phyloP scores from a whole-genome alignment of 768 basidiomycete species.

The Suillus occidentalis region DNA sequence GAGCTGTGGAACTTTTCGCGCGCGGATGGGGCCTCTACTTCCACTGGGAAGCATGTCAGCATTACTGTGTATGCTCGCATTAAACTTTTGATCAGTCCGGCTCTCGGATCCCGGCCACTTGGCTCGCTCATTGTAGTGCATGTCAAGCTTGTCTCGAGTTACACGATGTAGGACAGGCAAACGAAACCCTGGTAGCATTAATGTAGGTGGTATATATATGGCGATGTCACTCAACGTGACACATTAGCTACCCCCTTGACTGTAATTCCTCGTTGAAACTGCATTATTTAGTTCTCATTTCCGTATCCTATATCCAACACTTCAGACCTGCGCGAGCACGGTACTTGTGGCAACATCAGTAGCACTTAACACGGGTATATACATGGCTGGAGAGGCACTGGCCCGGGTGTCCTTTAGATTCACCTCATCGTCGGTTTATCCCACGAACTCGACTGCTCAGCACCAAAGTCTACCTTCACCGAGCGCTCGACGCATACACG shows the following conservation, averaged over 20 bases:
- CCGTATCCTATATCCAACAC: not conserved
- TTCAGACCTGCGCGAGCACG: not conserved
- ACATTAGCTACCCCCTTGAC: not conserved
- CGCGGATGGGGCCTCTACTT: not conserved
- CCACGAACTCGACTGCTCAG: constrained; percentile 15
- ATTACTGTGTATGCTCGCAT: not conserved
- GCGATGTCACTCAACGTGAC: not conserved
- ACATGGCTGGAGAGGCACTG: not conserved
- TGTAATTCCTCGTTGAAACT: not conserved
- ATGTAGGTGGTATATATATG: not conserved
- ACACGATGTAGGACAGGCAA: constrained; percentile 61
- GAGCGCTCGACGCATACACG: constrained; percentile 31
- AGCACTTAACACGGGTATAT: not conserved
- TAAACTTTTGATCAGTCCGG: not conserved
- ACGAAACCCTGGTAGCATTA: not conserved
- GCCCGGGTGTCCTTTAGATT: not conserved
- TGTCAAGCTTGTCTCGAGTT: not conserved
- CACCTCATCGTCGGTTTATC: constrained; percentile 14
- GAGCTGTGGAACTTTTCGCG: not conserved
- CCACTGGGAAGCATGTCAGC: not conserved
- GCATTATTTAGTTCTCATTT: not conserved
- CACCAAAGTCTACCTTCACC: constrained; percentile 26
- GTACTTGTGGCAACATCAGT: not conserved
- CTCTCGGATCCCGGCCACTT: not conserved
- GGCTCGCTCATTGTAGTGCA: not conserved